A percentile compares a stretch with the other conserved stretches of the same genome.
Conservation (phyloP, 805 yeast genomes). For the Citeromyces nyonsensis region DNA sequence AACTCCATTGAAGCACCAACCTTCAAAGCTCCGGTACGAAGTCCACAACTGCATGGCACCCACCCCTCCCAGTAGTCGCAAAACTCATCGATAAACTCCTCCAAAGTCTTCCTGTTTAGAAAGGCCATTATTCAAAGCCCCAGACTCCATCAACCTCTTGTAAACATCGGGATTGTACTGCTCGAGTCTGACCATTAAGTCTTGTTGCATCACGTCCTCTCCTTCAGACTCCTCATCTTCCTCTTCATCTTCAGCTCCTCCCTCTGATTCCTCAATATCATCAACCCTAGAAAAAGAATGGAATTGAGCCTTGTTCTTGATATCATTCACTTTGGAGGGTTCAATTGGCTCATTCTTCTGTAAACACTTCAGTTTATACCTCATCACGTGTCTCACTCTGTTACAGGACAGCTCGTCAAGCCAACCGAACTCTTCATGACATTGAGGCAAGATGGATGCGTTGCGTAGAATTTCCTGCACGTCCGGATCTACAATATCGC, state of each 20-base stretch:
- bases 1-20: too few relatives aligned
- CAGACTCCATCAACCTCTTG: constrained; percentile 12
- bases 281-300: constrained; percentile 11
- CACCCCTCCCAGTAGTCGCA: too few relatives aligned
- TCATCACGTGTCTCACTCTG: constrained; percentile 50
- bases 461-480: constrained; percentile 24
- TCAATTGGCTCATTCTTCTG: constrained; percentile 34
- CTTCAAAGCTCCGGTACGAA: too few relatives aligned
- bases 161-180: constrained; percentile 20
- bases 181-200: constrained; percentile 20
- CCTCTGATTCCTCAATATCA: constrained; percentile 13
- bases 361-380: constrained; percentile 54
- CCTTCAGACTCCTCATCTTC: constrained; percentile 4
- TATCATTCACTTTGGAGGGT: constrained; percentile 21
- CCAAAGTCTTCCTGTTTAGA: constrained; percentile 16
- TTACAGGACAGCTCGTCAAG: constrained; percentile 42
- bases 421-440: constrained; percentile 74
- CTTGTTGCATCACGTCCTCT: constrained; percentile 6
- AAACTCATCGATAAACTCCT: too few relatives aligned
- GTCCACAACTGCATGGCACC: too few relatives aligned
- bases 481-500: constrained; percentile 60
- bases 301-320: constrained; percentile 18
- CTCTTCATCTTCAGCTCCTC: constrained; percentile 8
- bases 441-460: constrained; percentile 20
- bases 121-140: constrained; percentile 12